A percentile compares a stretch with the other conserved stretches of the same genome.
Evolutionary conservation across 805 yeast species (phyloP).

Genomic region (Danielozyma ontarioensis): DNA sequence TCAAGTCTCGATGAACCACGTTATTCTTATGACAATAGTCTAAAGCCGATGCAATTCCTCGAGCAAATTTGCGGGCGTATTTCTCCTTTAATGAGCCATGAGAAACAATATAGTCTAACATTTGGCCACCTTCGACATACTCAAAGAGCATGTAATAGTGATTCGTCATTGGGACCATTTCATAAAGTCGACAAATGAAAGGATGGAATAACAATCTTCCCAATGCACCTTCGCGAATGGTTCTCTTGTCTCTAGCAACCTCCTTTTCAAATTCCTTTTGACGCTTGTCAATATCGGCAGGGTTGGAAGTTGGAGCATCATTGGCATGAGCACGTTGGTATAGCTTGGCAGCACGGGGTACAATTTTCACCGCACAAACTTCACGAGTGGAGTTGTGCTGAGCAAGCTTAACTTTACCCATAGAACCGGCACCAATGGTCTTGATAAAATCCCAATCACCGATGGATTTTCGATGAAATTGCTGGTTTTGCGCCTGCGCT

Average conservation of each 20-base stretch:
- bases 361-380: conserved; percentile 88
- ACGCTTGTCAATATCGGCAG: conserved; percentile 52
- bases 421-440: conserved; percentile 96
- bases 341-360: conserved; percentile 79
- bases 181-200: conserved; percentile 84
- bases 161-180: conserved; percentile 93
- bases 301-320: conserved; percentile 60
- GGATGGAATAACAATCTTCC: conserved; percentile 90
- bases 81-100: conserved; percentile 93
- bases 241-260: conserved; percentile 83
- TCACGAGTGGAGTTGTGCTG: conserved; percentile 76
- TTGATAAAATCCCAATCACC: conserved; percentile 97
- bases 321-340: conserved; percentile 68
- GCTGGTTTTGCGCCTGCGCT: conserved; percentile 21
- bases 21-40: conserved; percentile 92
- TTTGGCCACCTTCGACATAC: conserved; percentile 94
- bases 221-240: conserved; percentile 91
- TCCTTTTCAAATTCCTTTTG: conserved; percentile 76
- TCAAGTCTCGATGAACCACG: conserved; percentile 94
- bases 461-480: conserved; percentile 78
- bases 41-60: conserved; percentile 90
- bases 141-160: conserved; percentile 97
- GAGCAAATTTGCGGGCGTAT: conserved; percentile 89
- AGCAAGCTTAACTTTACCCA: conserved; percentile 98
- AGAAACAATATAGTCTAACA: conserved; percentile 93